Base-by-base conservation (phyloP, 306 rosid species). In the Phaseolus lunatus region DNA sequence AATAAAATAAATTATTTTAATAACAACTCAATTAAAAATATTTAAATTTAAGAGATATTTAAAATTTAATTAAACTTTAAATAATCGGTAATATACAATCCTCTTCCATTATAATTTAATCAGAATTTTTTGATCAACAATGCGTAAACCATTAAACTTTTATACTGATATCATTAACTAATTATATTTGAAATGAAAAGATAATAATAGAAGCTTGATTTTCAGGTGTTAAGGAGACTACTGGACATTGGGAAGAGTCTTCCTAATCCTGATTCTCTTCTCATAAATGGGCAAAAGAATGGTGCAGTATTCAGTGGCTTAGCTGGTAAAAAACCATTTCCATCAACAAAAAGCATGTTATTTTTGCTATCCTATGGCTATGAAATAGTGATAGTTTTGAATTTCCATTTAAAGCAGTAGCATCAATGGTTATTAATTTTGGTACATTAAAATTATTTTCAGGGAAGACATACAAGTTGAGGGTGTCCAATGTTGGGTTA, bases 391-490 rank as follows among this genome's bases (percentile, higher is more conserved):
- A 56, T 8, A 53, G 6, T 23, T 59, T 79, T 19, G 15, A 65
- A 73, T 45, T 74, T 67, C 23, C 22, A 74, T 26, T 50, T 52
- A 22, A 35, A 43, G 44, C 1, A 43, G 43, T 0, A 9, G 14
- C 35, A 27, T 14, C 39, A 41, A 35, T 33, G 18, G 18, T 8
- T 10, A 19, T 16, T 68, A 52, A 73, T 0, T 20, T 47, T 31
- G 27, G 44, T 33, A 29, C 7, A 67, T 3, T 48, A 75, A 14
- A 31, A 14, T 8, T 47, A 15, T 68, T 68, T 78, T 73, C 78
- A 93, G 98, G 98, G 62, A 87, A 87, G 77, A 87, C 85, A 1
- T 92, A 92, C 97, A 92, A 94, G 63, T 59, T 94, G 24, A 90
- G 96, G 65, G 78, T 94, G 15, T 88, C 97, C 18, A 94, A 94